These are phyloP conservation scores for Laburnicola sp. DNA, from an alignment of 2,329 filamentous ascomycete species.

Conservation along the genomic window DNA sequence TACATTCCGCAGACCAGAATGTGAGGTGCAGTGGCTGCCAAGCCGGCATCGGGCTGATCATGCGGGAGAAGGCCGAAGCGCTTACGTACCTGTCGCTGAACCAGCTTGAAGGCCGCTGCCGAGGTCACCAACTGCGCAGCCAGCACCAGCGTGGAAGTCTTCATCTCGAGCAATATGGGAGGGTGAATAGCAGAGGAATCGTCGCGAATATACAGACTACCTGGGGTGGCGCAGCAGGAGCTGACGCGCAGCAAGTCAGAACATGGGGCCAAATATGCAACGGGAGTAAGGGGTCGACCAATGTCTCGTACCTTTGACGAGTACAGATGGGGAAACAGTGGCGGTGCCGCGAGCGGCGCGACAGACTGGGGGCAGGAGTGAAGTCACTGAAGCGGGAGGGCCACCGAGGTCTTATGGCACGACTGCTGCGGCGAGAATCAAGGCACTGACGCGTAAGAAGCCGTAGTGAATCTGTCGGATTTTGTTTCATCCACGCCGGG, in stretches of 20 bases:
- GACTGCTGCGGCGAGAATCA: slow-evolving; percentile 1
- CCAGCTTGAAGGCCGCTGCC: slow-evolving; percentile 33
- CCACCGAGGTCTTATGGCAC: slow-evolving; percentile 6
- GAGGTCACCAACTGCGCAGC: slow-evolving; percentile 35
- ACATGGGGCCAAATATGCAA: slow-evolving; percentile 2
- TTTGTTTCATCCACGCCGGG: slow-evolving; percentile 4
- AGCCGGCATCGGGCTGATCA: slow-evolving; percentile 11
- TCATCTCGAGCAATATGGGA: slow-evolving; percentile 29
- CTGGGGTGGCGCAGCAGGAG: slow-evolving; percentile 4
- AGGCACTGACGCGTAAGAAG: slow-evolving; percentile 14
- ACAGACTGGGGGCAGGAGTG: background rate
- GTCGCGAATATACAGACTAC: slow-evolving; percentile 15
- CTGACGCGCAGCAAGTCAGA: slow-evolving; percentile 23
- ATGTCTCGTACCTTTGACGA: slow-evolving; percentile 3
- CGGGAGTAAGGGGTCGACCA: slow-evolving; percentile 3
- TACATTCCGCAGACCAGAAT: background rate
- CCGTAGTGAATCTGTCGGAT: background rate
- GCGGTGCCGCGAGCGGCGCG: background rate
- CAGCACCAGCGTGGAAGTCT: slow-evolving; percentile 31
- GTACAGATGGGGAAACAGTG: background rate
- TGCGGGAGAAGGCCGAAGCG: slow-evolving; percentile 24
- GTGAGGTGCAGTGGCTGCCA: slow-evolving; percentile 1
- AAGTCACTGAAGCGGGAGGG: background rate
- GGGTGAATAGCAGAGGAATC: slow-evolving; percentile 1
- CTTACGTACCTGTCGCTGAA: slow-evolving; percentile 44